Percentiles rank a stretch among this genome's conserved stretches.
phyloP scores from a whole-genome alignment of 257 asterid genomes.

The Solanum peruvianum region DNA sequence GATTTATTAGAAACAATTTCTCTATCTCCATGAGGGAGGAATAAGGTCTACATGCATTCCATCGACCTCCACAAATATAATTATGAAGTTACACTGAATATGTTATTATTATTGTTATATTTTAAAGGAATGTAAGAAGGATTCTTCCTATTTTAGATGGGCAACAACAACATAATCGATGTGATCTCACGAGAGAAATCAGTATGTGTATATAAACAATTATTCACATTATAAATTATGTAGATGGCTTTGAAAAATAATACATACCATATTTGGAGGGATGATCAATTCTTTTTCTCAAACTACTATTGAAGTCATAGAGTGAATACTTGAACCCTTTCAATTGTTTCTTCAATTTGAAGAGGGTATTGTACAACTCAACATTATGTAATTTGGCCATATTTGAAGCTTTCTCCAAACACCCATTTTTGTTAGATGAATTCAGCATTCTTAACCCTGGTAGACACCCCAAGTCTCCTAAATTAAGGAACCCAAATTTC shows the following conservation, averaged over 20 bases:
- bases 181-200: background rate
- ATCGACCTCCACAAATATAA: no score
- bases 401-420: constrained; percentile 34
- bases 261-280: constrained; percentile 42
- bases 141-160: no score
- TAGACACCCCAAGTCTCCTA: constrained; percentile 56
- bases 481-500: constrained; percentile 46
- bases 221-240: background rate
- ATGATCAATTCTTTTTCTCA: constrained; percentile 16
- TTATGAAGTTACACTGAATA: no score
- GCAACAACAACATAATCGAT: background rate
- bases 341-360: constrained; percentile 21
- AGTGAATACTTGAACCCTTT: constrained; percentile 41
- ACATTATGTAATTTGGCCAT: constrained; percentile 41
- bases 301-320: constrained; percentile 29
- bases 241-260: background rate
- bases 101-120: no score
- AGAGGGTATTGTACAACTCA: constrained; percentile 14
- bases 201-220: background rate
- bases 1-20: no score
- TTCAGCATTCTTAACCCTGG: constrained; percentile 46
- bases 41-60: no score
- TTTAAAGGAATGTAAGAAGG: background rate
- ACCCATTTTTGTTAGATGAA: constrained; percentile 11
- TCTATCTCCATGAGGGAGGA: no score